Percentiles rank a stretch among this genome's conserved stretches.
Evolutionary conservation across 768 basidiomycete genomes (phyloP).

Genomic region (Suillus subluteus): DNA sequence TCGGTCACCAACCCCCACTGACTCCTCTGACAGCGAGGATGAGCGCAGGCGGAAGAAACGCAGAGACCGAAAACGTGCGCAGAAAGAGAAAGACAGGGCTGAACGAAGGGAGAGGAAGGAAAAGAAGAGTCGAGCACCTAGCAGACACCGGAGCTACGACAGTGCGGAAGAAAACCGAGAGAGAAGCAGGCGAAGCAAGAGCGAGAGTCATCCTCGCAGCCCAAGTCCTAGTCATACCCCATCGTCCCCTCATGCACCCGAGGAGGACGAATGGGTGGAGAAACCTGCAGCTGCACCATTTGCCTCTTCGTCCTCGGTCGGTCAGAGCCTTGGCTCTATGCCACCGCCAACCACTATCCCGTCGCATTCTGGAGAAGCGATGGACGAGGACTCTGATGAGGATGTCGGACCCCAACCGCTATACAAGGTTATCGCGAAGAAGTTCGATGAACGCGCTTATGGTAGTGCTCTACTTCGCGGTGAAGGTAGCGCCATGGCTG

Average conservation of each 20-base stretch:
- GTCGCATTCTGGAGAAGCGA: slow-evolving; percentile 20
- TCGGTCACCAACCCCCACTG: slow-evolving; percentile 48
- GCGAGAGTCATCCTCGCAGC: slow-evolving; percentile 36
- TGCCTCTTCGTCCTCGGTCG: slow-evolving; percentile 21
- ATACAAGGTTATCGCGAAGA: slow-evolving; percentile 47
- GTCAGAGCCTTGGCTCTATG: slow-evolving; percentile 24
- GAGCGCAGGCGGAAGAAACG: slow-evolving; percentile 58
- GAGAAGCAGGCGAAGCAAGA: slow-evolving; percentile 35
- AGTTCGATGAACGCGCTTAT: slow-evolving; percentile 82
- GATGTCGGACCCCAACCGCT: slow-evolving; percentile 84
- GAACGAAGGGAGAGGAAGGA: slow-evolving; percentile 43
- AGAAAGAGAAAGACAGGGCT: slow-evolving; percentile 51
- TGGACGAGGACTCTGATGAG: slow-evolving; percentile 56
- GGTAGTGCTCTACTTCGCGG: slow-evolving; percentile 90
- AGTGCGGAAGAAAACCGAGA: slow-evolving; percentile 42
- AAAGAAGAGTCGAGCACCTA: slow-evolving; percentile 36
- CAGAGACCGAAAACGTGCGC: slow-evolving; percentile 62
- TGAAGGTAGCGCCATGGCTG: slow-evolving; percentile 98
- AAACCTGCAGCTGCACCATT: slow-evolving; percentile 44
- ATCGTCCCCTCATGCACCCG: slow-evolving; percentile 31
- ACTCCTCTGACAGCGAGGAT: slow-evolving; percentile 55
- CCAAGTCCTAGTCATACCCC: slow-evolving; percentile 39
- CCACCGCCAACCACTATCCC: slow-evolving; percentile 28
- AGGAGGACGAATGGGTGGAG: slow-evolving; percentile 73
- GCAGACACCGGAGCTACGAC: slow-evolving; percentile 38